Percentiles rank a stretch among this genome's conserved stretches.
Evolutionary conservation across 1,139 yeast genomes (phyloP).

Genomic region (Magnusiomyces starmeri): DNA sequence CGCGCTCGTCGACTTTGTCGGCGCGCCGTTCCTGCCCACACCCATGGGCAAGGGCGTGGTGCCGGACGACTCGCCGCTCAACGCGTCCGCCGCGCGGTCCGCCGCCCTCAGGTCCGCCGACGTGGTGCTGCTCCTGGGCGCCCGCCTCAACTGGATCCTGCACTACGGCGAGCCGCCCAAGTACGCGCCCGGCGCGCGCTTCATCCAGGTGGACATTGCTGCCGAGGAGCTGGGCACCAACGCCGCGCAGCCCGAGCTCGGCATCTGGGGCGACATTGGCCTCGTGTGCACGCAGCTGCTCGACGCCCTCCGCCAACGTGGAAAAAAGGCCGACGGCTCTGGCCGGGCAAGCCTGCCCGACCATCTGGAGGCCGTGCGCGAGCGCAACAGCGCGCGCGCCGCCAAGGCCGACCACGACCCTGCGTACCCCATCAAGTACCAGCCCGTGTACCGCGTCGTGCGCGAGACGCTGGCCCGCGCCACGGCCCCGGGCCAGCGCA

Average conservation of each 20-base stretch:
- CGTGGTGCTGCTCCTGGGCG: slow-evolving; percentile 51
- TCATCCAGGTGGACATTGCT: slow-evolving; percentile 50
- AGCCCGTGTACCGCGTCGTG: slow-evolving; percentile 46
- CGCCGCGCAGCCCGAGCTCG: slow-evolving; percentile 34
- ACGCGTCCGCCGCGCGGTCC: slow-evolving; percentile 55
- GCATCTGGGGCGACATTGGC: slow-evolving; percentile 46
- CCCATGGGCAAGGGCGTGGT: slow-evolving; percentile 73
- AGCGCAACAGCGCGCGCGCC: slow-evolving; percentile 37
- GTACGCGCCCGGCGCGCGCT: slow-evolving; percentile 39
- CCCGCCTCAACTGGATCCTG: slow-evolving; percentile 60
- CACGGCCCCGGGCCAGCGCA: slow-evolving; percentile 24
- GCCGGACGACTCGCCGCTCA: slow-evolving; percentile 41
- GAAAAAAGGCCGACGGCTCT: slow-evolving; percentile 3
- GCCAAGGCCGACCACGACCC: slow-evolving; percentile 28
- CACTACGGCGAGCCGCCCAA: slow-evolving; percentile 55
- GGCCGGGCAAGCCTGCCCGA: slow-evolving; percentile 21
- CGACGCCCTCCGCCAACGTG: slow-evolving; percentile 23
- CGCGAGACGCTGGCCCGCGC: slow-evolving; percentile 35
- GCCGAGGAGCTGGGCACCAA: slow-evolving; percentile 48
- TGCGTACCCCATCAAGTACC: slow-evolving; percentile 39
- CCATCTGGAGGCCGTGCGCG: slow-evolving; percentile 33
- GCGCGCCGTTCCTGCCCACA: slow-evolving; percentile 53
- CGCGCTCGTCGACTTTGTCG: slow-evolving; percentile 36
- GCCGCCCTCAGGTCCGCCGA: slow-evolving; percentile 48
- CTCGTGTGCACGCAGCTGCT: slow-evolving; percentile 38